These are phyloP conservation scores for Vitis hybrid DNA, from an alignment of 177 flowering plant species.

Conservation along the genomic window DNA sequence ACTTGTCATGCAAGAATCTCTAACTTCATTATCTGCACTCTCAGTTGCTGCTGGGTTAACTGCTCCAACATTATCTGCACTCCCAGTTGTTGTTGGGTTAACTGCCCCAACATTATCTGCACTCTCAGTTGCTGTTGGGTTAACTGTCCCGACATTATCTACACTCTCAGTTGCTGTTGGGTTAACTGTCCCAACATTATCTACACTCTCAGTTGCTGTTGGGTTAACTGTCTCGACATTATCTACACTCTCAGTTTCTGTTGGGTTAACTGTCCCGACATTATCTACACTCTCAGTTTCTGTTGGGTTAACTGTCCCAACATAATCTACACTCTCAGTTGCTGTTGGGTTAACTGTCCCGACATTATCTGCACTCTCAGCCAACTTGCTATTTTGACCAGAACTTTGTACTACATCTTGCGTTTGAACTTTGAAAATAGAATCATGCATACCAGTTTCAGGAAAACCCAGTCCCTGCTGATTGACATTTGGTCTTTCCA, in stretches of 20 bases:
- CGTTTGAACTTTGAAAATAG: constrained; percentile 4
- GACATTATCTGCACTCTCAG: constrained; percentile 15
- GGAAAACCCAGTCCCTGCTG: constrained; percentile 11
- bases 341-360: too few species aligned
- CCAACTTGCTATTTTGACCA: constrained; percentile 11
- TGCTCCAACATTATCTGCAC: constrained; percentile 11
- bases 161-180: constrained; percentile 10
- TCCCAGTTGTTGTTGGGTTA: constrained; percentile 4
- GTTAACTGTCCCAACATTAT: not conserved
- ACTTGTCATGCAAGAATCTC: constrained; percentile 11
- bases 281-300: too few species aligned
- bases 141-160: not conserved
- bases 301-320: too few species aligned
- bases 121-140: constrained; percentile 6
- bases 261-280: not conserved
- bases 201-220: constrained; percentile 14
- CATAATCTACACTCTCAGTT: not conserved
- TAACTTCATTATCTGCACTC: constrained; percentile 15
- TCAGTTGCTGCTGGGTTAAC: constrained; percentile 6
- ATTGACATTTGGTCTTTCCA: constrained; percentile 14
- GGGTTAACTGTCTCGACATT: too few species aligned
- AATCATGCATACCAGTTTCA: constrained; percentile 11
- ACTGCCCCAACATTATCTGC: constrained; percentile 3
- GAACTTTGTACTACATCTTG: constrained; percentile 7
- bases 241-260: too few species aligned